Base-by-base conservation (phyloP, 2,329 filamentous ascomycete species). In the Chaetomium globosum region DNA sequence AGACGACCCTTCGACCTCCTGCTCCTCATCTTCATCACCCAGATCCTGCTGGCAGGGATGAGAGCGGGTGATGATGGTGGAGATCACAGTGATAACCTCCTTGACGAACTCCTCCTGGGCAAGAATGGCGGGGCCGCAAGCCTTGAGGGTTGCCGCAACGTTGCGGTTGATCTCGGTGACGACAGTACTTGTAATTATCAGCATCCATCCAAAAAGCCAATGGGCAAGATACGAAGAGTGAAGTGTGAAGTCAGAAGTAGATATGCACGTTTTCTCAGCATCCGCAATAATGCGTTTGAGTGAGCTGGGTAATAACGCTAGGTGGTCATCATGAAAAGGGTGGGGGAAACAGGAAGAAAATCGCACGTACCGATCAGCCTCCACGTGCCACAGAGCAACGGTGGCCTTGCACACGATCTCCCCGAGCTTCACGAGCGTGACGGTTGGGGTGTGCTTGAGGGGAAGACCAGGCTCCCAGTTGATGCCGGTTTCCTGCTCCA, bases 221-320 rank as follows among this genome's bases (percentile, higher is more conserved):
- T 69, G 74, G 74, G 74, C 39, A 16, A 16, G 51, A 36, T 48
- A 19, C 23, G 33, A 61, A 43, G 61, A 53, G 26, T 59, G 53
- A 62, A 59, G 39, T 60, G 54, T 39, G 55, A 30, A 65, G 67
- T 80, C 79, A 82, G 80, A 78, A 79, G 76, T 78, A 78, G 82
- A 82, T 78, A 82, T 80, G 83, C 49, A 86, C 89, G 92, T 82
- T 80, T 96, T 95, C 89, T 89, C 92, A 92, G 90, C 92, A 96
- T 88, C 81, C 87, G 87, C 90, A 87, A 80, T 81, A 81, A 81
- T 85, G 91, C 89, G 89, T 98, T 90, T 91, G 92, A 97, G 93
- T 97, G 94, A 97, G 93, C 93, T 97, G 93, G 93, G 94, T 94
- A 86, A 58, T 94, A 93, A 93, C 92, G 91, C 88, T 87, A 82